Evolutionary conservation across 2,329 filamentous ascomycete genomes (phyloP), one percentile per base, ranked within the genome.

Genomic region (Mycogone perniciosa): DNA sequence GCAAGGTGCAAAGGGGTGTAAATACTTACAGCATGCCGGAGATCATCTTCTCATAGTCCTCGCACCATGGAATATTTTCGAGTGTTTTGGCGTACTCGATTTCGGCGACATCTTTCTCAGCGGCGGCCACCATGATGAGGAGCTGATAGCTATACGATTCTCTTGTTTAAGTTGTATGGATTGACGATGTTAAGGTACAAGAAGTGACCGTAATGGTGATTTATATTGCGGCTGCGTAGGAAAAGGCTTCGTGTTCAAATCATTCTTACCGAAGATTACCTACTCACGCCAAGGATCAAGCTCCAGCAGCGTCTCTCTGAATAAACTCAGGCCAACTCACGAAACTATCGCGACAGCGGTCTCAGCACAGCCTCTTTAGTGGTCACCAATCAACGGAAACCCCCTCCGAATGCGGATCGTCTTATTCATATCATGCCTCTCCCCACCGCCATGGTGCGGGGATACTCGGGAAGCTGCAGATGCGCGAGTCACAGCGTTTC

Each of bases 31-130:
- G 68, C 69, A 83, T 79, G 30, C 80, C 80, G 0, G 79, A 83
- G 44, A 84, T 78, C 79, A 84, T 84, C 59, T 77, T 79, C 59
- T 84, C 78, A 48, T 82, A 84, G 53, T 82, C 76, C 6, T 82
- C 80, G 52, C 77, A 76, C 70, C 75, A 79, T 0, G 79, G 79
- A 2, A 76, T 68, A 54, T 81, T 72, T 7, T 72, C 65, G 8
- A 81, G 63, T 33, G 68, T 68, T 56, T 68, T 75, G 11, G 78
- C 76, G 29, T 68, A 64, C 43, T 67, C 71, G 35, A 80, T 68
- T 41, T 68, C 66, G 30, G 65, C 64, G 1, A 60, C 51, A 49
- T 77, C 68, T 53, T 76, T 77, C 31, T 60, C 55, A 2, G 50
- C 55, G 46, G 51, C 57, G 44, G 63, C 61, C 64, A 67, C 65